Evolutionary conservation across 2,329 filamentous ascomycete species (phyloP).

Genomic region (Aspergillus puulaauensis): DNA sequence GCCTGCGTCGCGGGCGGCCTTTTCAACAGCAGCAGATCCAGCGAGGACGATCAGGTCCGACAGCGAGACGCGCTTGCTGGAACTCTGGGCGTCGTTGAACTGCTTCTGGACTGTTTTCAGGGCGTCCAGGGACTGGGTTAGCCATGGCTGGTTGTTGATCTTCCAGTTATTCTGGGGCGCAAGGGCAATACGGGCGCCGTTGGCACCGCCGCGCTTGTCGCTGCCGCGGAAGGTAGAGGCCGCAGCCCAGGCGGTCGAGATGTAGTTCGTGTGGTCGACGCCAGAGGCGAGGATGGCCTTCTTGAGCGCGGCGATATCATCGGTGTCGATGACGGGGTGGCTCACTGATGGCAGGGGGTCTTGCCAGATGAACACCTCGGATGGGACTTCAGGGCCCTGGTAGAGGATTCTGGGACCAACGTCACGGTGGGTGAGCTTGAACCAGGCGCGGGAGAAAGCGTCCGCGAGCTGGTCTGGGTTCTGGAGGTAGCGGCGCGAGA

Average conservation of each 20-base stretch:
- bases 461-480: constrained; percentile 68
- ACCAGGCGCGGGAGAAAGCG: constrained; percentile 73
- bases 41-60: constrained; percentile 76
- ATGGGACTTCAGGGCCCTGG: constrained; percentile 71
- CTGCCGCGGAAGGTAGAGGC: constrained; percentile 71
- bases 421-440: constrained; percentile 80
- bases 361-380: constrained; percentile 71
- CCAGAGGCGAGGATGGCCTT: constrained; percentile 65
- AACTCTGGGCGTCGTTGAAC: constrained; percentile 57
- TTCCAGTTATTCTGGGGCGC: constrained; percentile 70
- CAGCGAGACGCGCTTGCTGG: constrained; percentile 71
- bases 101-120: constrained; percentile 65
- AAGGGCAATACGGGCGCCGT: constrained; percentile 75
- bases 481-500: constrained; percentile 67
- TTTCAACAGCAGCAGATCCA: constrained; percentile 70
- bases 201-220: constrained; percentile 81
- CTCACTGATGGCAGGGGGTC: constrained; percentile 65
- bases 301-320: constrained; percentile 67
- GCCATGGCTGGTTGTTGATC: constrained; percentile 70
- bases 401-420: constrained; percentile 71
- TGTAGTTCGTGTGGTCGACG: constrained; percentile 60
- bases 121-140: constrained; percentile 60
- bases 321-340: constrained; percentile 60
- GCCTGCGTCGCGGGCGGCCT: constrained; percentile 53
- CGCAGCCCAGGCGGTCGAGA: constrained; percentile 67